Conservation (phyloP, 805 yeast genomes). For the Zygoascus bituminiphila region DNA sequence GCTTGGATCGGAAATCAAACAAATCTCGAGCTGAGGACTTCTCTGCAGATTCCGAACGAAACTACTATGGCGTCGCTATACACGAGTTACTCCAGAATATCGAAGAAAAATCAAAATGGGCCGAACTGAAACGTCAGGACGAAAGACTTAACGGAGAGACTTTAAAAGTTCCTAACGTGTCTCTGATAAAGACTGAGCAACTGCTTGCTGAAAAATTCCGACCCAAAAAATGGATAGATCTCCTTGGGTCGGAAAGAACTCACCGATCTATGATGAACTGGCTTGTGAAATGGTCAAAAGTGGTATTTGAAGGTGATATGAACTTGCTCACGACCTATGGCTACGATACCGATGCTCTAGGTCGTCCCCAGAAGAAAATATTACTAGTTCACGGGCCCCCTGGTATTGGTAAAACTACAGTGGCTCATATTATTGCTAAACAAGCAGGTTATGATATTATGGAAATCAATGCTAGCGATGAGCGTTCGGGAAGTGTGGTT, state of each 20-base stretch:
- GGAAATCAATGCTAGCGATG: slow-evolving; percentile 84
- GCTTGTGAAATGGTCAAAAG: slow-evolving; percentile 59
- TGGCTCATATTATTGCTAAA: slow-evolving; percentile 74
- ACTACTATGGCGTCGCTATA: slow-evolving; percentile 2
- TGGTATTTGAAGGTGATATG: slow-evolving; percentile 41
- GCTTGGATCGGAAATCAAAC: not conserved
- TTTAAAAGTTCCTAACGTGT: not conserved
- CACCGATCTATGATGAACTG: slow-evolving; percentile 54
- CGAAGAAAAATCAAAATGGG: not conserved
- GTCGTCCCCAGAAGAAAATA: slow-evolving; percentile 54
- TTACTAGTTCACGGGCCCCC: slow-evolving; percentile 84
- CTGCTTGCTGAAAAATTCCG: slow-evolving; percentile 63
- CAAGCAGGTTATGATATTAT: slow-evolving; percentile 74
- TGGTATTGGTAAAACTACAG: slow-evolving; percentile 87
- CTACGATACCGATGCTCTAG: slow-evolving; percentile 37
- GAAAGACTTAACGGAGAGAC: not conserved
- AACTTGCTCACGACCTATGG: not conserved
- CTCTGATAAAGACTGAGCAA: not conserved
- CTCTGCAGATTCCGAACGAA: not conserved
- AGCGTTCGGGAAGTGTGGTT: slow-evolving; percentile 53
- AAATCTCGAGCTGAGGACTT: not conserved
- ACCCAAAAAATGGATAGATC: slow-evolving; percentile 53
- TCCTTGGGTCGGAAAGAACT: slow-evolving; percentile 59
- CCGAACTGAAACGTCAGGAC: not conserved
- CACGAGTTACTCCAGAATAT: not conserved